Evolutionary conservation across 441 rosid genomes (phyloP).

Genomic region (Pelargonium citronellum): DNA sequence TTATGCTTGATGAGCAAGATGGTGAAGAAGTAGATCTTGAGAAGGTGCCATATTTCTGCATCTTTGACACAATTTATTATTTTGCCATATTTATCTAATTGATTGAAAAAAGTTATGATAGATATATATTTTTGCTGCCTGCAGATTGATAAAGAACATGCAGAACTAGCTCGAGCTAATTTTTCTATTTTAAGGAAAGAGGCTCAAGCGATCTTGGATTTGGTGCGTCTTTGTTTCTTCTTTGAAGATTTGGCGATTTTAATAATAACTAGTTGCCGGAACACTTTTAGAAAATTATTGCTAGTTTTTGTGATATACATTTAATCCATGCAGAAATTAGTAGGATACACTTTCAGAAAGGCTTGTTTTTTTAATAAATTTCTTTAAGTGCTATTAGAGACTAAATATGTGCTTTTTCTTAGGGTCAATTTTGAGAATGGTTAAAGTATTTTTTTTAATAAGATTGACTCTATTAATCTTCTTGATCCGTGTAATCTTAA

Average conservation of each 20-base stretch:
- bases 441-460: neutral
- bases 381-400: neutral
- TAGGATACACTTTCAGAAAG: neutral
- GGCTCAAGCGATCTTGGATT: constrained; percentile 80
- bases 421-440: neutral
- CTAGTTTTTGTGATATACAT: neutral
- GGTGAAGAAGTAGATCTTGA: constrained; percentile 82
- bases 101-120: constrained; percentile 11
- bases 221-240: constrained; percentile 42
- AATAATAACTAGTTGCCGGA: neutral
- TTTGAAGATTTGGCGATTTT: neutral
- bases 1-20: constrained; percentile 75
- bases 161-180: constrained; percentile 75
- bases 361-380: neutral
- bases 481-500: neutral
- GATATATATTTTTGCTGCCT: constrained; percentile 23
- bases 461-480: neutral
- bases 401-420: neutral
- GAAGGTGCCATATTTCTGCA: constrained; percentile 40
- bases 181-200: constrained; percentile 81
- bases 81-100: constrained; percentile 14
- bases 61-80: neutral
- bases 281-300: neutral
- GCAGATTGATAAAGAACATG: constrained; percentile 87
- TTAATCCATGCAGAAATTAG: neutral